Evolutionary conservation across 2,329 filamentous ascomycete species (phyloP).

Genomic region (Apiospora koreana): DNA sequence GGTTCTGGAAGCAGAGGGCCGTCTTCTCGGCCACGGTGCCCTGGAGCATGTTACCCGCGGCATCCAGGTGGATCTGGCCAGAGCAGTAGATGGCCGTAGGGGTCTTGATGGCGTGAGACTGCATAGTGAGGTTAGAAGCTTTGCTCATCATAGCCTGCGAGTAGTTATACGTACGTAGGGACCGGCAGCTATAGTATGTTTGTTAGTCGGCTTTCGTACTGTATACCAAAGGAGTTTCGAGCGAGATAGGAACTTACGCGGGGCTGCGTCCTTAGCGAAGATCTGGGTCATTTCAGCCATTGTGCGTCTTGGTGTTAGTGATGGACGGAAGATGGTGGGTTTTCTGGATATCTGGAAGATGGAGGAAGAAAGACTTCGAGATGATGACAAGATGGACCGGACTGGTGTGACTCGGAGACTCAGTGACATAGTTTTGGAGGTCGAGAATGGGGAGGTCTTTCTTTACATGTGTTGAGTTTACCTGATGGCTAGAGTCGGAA

Average conservation of each 20-base stretch:
- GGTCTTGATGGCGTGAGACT: slow-evolving; percentile 70
- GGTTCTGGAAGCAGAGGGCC: slow-evolving; percentile 68
- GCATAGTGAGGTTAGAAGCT: slow-evolving; percentile 15
- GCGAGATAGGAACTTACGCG: slow-evolving; percentile 38
- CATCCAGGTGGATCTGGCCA: slow-evolving; percentile 70
- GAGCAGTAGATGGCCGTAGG: slow-evolving; percentile 67
- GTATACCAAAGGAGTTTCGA: neutral
- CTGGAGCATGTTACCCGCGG: slow-evolving; percentile 55
- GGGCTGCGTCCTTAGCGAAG: slow-evolving; percentile 60
- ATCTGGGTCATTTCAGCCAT: slow-evolving; percentile 51
- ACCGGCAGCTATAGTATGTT: slow-evolving; percentile 51
- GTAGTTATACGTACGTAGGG: slow-evolving; percentile 56
- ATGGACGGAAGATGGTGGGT: slow-evolving; percentile 22
- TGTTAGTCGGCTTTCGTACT: slow-evolving; percentile 10
- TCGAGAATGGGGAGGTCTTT: neutral
- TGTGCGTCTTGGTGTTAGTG: slow-evolving; percentile 29
- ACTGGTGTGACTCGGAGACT: neutral
- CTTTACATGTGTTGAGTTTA: neutral
- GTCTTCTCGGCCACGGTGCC: slow-evolving; percentile 66
- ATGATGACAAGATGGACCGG: neutral
- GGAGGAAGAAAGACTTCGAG: neutral
- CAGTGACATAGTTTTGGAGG: neutral
- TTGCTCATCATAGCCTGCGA: neutral
- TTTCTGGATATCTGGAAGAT: neutral
- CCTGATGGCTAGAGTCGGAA: neutral